Conservation (phyloP, 768 basidiomycete genomes). For the Porpolomopsis calyptriformis region DNA sequence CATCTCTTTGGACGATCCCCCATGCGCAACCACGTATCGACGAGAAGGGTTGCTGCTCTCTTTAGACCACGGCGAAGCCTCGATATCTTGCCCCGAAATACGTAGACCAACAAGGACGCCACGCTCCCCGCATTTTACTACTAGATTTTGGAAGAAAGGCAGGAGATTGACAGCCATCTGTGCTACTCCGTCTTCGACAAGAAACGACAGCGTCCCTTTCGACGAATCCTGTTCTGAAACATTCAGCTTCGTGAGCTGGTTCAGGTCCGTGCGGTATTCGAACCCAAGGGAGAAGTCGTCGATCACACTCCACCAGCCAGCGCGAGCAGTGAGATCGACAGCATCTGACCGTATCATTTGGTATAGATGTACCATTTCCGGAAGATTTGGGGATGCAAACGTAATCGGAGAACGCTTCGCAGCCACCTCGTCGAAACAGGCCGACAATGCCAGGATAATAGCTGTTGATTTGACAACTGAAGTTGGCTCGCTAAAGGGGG, state of each 20-base stretch:
- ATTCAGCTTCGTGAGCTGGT: conserved; percentile 40
- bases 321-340: conserved; percentile 40
- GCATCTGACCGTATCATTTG: conserved; percentile 34
- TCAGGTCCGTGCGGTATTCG: conserved; percentile 56
- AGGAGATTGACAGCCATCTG: conserved; percentile 77
- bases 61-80: conserved; percentile 39
- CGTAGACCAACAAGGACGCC: conserved; percentile 60
- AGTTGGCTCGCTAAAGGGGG: conserved; percentile 71
- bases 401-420: conserved; percentile 38
- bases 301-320: conserved; percentile 54
- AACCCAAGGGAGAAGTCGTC: conserved; percentile 57
- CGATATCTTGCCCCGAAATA: conserved; percentile 29
- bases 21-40: conserved; percentile 44
- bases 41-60: conserved; percentile 35
- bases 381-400: conserved; percentile 75
- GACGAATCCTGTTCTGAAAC: conserved; percentile 31
- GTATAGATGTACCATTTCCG: conserved; percentile 63
- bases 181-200: conserved; percentile 58
- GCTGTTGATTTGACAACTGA: conserved; percentile 70
- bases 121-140: conserved; percentile 74
- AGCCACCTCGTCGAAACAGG: conserved; percentile 20
- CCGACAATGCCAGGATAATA: conserved; percentile 54
- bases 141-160: conserved; percentile 73
- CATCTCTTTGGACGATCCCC: conserved; percentile 32
- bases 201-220: conserved; percentile 44